A percentile compares a stretch with the other conserved stretches of the same genome.
phyloP scores from a whole-genome alignment of 495 filamentous ascomycete genomes.

The Xylaria grammica region DNA sequence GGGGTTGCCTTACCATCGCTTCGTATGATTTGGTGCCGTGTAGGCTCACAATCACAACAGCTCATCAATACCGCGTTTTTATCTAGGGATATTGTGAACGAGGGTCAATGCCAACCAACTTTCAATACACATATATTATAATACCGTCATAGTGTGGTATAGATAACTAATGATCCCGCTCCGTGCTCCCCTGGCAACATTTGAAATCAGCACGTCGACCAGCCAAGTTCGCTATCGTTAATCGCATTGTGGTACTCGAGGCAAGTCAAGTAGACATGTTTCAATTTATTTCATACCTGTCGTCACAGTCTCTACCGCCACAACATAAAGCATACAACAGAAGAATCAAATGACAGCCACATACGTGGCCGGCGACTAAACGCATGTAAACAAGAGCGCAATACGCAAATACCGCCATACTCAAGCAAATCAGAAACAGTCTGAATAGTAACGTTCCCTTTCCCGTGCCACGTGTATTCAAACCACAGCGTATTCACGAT shows the following conservation, averaged over 20 bases:
- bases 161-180: neutral
- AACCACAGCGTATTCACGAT: constrained; percentile 1
- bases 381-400: constrained; percentile 3
- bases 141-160: neutral
- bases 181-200: neutral
- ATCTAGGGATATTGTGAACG: neutral
- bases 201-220: neutral
- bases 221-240: neutral
- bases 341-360: neutral
- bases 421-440: neutral
- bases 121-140: neutral
- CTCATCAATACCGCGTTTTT: neutral
- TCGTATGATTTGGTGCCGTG: neutral
- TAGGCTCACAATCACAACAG: constrained; percentile 4
- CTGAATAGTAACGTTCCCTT: neutral
- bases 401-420: constrained; percentile 4
- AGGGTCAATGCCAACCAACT: constrained; percentile 5
- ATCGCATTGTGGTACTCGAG: no score
- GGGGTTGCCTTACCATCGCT: neutral
- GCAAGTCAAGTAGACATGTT: neutral
- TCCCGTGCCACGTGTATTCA: neutral
- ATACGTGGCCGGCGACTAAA: neutral
- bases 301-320: neutral
- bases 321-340: neutral
- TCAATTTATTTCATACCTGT: constrained; percentile 17